Conservation (phyloP, 768 basidiomycete genomes). For the Lyophyllum semitale region DNA sequence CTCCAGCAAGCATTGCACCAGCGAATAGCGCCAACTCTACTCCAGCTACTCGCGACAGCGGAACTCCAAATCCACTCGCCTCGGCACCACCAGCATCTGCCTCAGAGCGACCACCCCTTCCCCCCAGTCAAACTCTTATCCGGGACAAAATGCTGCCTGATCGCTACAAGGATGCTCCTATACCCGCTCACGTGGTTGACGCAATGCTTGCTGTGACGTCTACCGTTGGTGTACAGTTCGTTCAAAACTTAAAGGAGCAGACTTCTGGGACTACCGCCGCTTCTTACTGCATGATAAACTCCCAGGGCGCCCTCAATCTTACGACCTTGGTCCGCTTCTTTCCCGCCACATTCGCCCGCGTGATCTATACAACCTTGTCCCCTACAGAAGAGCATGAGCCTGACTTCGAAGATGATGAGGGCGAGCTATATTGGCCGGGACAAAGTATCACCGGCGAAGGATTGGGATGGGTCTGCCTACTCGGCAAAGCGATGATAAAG, state of each 20-base stretch:
- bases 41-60: slow-evolving; percentile 60
- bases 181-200: slow-evolving; percentile 43
- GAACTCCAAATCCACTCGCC: slow-evolving; percentile 50
- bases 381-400: slow-evolving; percentile 75
- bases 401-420: slow-evolving; percentile 84
- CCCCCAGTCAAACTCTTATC: slow-evolving; percentile 32
- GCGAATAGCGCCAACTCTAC: slow-evolving; percentile 78
- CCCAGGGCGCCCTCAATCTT: slow-evolving; percentile 61
- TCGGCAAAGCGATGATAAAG: slow-evolving; percentile 85
- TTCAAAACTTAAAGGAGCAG: slow-evolving; percentile 45
- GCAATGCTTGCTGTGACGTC: slow-evolving; percentile 46
- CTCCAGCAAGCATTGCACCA: slow-evolving; percentile 69
- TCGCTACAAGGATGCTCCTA: slow-evolving; percentile 36
- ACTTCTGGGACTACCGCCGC: slow-evolving; percentile 39
- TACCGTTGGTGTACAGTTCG: slow-evolving; percentile 42
- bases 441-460: slow-evolving; percentile 75
- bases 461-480: slow-evolving; percentile 83
- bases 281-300: slow-evolving; percentile 46
- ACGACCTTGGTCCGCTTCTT: slow-evolving; percentile 71
- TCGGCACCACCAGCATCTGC: slow-evolving; percentile 32
- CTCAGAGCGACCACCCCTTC: slow-evolving; percentile 30
- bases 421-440: slow-evolving; percentile 85
- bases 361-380: slow-evolving; percentile 64
- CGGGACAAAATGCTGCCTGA: slow-evolving; percentile 40
- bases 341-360: slow-evolving; percentile 74